Percentiles rank a stretch among this genome's conserved stretches.
These are phyloP conservation scores for Pontederia paniculata DNA, from an alignment of 176 grass and related monocot genomes.

Conservation along the genomic window DNA sequence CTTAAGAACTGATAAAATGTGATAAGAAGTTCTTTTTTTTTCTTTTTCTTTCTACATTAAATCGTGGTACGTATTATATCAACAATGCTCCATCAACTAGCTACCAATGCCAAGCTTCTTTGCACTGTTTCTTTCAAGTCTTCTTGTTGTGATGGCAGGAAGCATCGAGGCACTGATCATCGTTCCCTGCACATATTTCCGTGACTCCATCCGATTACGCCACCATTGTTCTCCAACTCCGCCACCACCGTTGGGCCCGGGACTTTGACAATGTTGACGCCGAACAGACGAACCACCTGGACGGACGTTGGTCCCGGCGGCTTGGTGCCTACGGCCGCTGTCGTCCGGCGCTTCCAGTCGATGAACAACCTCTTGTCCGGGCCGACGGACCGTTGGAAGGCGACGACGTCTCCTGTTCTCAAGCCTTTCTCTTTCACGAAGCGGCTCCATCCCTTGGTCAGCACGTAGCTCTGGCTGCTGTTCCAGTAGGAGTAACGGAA, in stretches of 20 bases:
- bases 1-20: no score
- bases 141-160: no score
- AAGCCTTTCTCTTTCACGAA: slow-evolving; percentile 23
- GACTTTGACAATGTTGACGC: neutral
- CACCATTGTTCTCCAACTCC: neutral
- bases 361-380: slow-evolving; percentile 10
- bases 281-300: neutral
- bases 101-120: no score
- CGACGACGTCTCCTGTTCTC: slow-evolving; percentile 8
- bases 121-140: no score
- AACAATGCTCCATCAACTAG: no score
- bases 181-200: neutral
- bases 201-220: neutral
- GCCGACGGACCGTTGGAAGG: slow-evolving; percentile 1
- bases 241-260: neutral
- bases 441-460: slow-evolving; percentile 23
- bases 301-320: neutral
- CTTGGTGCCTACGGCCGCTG: neutral
- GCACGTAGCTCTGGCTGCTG: slow-evolving; percentile 25
- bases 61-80: no score
- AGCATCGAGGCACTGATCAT: no score
- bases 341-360: neutral
- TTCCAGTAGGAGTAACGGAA: slow-evolving; percentile 21
- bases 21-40: no score
- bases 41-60: no score